Evolutionary conservation across 2,329 filamentous ascomycete genomes (phyloP).

Genomic region (Paraphaeosphaeria sporulosa): DNA sequence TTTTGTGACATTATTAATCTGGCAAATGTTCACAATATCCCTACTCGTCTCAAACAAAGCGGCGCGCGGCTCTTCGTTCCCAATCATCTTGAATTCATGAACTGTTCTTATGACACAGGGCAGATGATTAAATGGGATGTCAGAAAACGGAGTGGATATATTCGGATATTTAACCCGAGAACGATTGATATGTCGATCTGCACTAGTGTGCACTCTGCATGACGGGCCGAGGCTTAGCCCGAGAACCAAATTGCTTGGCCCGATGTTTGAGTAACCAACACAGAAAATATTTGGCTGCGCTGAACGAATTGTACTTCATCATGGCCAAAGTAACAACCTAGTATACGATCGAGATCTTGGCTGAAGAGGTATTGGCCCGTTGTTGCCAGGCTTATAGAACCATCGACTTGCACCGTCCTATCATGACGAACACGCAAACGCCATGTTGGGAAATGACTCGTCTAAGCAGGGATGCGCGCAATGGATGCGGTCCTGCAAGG

Average conservation of each 20-base stretch:
- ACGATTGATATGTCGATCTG: not conserved
- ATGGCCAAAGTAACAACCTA: not conserved
- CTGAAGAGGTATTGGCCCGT: not conserved
- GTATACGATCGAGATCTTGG: not conserved
- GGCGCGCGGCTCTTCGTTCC: not conserved
- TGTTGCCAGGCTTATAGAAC: not conserved
- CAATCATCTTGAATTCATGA: not conserved
- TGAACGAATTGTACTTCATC: not conserved
- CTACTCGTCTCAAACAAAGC: not conserved
- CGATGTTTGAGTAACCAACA: not conserved
- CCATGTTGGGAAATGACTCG: not conserved
- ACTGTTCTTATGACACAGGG: not conserved
- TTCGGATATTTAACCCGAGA: not conserved
- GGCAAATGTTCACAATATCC: not conserved
- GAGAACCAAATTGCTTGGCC: not conserved
- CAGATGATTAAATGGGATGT: not conserved
- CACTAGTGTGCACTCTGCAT: not conserved
- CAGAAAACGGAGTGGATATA: not conserved
- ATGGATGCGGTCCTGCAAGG: not conserved
- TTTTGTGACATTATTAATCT: not conserved
- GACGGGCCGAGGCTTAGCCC: slow-evolving; percentile 4
- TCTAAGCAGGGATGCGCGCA: slow-evolving; percentile 1
- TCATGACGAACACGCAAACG: not conserved
- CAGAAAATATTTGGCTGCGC: not conserved
- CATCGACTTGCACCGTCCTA: not conserved